Evolutionary conservation across 352 stramenopile genomes (phyloP), one percentile per base, ranked within the genome.

Genomic region (Phytophthora sojae): DNA sequence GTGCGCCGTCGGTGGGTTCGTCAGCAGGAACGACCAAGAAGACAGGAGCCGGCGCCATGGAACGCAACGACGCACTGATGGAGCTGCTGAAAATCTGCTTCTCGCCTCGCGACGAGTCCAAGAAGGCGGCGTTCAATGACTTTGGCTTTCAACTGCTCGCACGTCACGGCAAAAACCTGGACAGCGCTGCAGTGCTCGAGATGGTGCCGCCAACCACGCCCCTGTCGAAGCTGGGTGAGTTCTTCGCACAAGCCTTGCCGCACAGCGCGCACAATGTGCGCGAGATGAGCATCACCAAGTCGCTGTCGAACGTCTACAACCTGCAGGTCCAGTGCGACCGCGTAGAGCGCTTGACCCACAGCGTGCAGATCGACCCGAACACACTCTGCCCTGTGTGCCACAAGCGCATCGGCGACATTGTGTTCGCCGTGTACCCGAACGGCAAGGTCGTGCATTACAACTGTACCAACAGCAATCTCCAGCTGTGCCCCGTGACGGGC

Each of bases 251-350:
- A 64, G 79, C 82, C 11, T 75, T 96, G 58, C 89, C 89, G 11
- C 75, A 94, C 59, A 94, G 85, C 56, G 86, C 88, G 3, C 89
- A 96, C 71, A 91, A 95, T 21, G 89, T 93, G 25, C 88, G 89
- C 17, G 89, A 96, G 59, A 87, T 83, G 60, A 89, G 81, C 61
- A 91, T 96, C 30, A 80, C 83, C 9, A 89, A 93, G 73, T 93
- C 85, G 56, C 61, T 96, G 61, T 95, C 86, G 50, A 96, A 96
- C 76, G 86, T 96, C 30, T 96, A 95, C 83, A 96, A 96, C 69
- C 79, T 96, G 32, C 89, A 96, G 71, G 88, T 96, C 45, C 89
- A 96, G 71, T 96, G 89, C 69, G 81, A 91, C 39, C 89, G 89
- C 54, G 89, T 96, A 14, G 85, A 94, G 26, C 91, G 88, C 55